Base-by-base conservation (phyloP, 768 basidiomycete genomes). In the Boletellus sp. region DNA sequence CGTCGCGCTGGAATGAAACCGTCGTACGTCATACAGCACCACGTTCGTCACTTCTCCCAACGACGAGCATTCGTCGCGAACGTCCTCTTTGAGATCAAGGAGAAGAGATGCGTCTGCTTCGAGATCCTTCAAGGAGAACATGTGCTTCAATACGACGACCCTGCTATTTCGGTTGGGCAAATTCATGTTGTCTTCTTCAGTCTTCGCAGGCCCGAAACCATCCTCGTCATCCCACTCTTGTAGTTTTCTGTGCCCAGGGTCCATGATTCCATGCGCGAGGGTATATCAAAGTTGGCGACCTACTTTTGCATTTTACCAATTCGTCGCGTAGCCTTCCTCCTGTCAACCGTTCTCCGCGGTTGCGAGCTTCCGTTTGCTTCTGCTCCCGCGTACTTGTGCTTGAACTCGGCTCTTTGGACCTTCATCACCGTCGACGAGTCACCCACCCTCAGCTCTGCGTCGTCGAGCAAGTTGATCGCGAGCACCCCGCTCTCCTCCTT, bases 21-120 rank as follows among this genome's bases (percentile, higher is more conserved):
- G 11, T 76, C 90, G 68, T 67, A 95, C 95, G 71, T 99, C 95
- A 62, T 95, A 98, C 35, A 99, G 69, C 26, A 92, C 84, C 1
- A 97, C 90, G 58, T 93, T 97, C 1, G 96, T 98, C 4, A 99
- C 96, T 59, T 94, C 90, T 24, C 96, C 96, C 12, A 98, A 68
- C 0, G 79, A 78, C 43, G 88, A 83, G 54, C 93, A 93, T 64
- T 98, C 95, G 31, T 95, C 94, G 47, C 95, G 80, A 16, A 98
- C 94, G 57, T 98, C 95, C 62, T 96, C 93, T 64, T 97, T 97
- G 45, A 97, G 77, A 58, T 98, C 95, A 13, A 98, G 79, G 17
- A 97, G 71, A 22, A 97, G 70, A 7, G 90, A 77, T 1, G 90
- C 74, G 60, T 98, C 94, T 57, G 93, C 82, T 28, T 90, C 85